Conservation (phyloP, 768 basidiomycete species). For the Trametes meyenii region DNA sequence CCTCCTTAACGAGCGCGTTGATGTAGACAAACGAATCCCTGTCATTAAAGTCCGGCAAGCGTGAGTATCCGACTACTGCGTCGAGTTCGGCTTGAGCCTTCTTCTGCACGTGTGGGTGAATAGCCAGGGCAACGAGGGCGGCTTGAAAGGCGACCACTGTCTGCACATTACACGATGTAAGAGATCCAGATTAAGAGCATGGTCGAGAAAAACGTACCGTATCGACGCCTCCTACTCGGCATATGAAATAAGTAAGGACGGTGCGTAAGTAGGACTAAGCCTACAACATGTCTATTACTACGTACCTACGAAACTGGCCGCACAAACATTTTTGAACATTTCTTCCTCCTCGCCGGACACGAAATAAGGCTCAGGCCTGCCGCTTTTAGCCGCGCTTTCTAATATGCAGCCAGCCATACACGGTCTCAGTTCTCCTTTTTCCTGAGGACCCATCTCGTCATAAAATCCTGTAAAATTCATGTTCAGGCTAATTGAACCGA, state of each 20-base stretch:
- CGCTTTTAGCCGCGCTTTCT: background rate
- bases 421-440: too few relatives aligned
- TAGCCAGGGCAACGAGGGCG: conserved; percentile 5
- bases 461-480: too few relatives aligned
- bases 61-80: conserved; percentile 7
- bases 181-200: too few relatives aligned
- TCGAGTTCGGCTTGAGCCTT: conserved; percentile 1
- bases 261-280: background rate
- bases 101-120: conserved; percentile 8
- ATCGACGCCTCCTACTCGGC: background rate
- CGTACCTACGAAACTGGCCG: conserved; percentile 2
- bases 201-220: background rate
- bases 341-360: conserved; percentile 42
- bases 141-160: background rate
- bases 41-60: conserved; percentile 19
- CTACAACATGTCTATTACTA: conserved; percentile 79
- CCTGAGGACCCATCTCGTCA: too few relatives aligned
- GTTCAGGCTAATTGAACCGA: too few relatives aligned
- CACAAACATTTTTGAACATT: conserved; percentile 1
- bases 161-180: background rate
- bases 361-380: conserved; percentile 48
- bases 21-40: conserved; percentile 10
- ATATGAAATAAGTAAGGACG: background rate
- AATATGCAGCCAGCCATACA: background rate
- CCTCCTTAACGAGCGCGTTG: conserved; percentile 17